These are phyloP conservation scores for Wallacemonas sp. DNA, from an alignment of 208 protist genomes.

Conservation along the genomic window DNA sequence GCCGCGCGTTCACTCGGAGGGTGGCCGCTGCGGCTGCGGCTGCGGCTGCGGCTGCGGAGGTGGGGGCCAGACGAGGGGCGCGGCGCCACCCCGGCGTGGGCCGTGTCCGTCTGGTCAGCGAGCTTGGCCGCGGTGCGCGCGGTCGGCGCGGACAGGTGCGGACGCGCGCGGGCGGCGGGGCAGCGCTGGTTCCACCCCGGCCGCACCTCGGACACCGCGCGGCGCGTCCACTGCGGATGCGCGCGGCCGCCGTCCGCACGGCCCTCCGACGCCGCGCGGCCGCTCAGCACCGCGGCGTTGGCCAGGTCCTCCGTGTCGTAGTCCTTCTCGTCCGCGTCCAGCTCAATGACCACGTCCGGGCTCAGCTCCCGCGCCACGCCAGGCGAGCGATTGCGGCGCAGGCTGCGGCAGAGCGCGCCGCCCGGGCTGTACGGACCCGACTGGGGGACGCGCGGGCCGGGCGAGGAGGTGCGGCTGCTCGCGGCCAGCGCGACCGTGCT, in stretches of 20 bases:
- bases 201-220: slow-evolving; percentile 23
- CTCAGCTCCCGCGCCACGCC: slow-evolving; percentile 29
- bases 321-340: slow-evolving; percentile 8
- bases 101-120: background rate
- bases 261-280: background rate
- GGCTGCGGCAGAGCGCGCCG: slow-evolving; percentile 31
- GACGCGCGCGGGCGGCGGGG: slow-evolving; percentile 46
- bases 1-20: no score
- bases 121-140: background rate
- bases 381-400: slow-evolving; percentile 39
- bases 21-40: no score
- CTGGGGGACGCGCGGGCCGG: slow-evolving; percentile 30
- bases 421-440: slow-evolving; percentile 31
- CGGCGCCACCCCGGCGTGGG: no score
- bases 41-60: no score
- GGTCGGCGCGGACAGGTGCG: slow-evolving; percentile 11
- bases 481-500: slow-evolving; percentile 13
- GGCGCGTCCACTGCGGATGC: slow-evolving; percentile 36
- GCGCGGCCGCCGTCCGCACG: slow-evolving; percentile 2
- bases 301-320: slow-evolving; percentile 5
- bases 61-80: no score
- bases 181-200: slow-evolving; percentile 72
- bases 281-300: background rate
- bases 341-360: background rate
- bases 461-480: slow-evolving; percentile 24